These are phyloP conservation scores for Fusarium burgessii DNA, from an alignment of 2,329 filamentous ascomycete species.

Conservation along the genomic window DNA sequence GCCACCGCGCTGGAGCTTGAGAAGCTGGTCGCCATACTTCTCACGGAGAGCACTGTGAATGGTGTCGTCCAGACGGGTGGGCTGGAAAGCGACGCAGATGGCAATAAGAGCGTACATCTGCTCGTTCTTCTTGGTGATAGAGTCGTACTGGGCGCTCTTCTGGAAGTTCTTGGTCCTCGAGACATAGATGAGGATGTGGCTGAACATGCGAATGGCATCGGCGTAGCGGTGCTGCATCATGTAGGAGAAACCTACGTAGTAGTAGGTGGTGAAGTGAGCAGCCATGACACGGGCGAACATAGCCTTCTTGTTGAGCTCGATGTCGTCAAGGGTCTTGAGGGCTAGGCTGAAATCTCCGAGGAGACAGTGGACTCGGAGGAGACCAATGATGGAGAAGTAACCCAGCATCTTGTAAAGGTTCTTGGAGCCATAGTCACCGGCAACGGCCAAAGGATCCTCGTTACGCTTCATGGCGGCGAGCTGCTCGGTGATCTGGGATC, in stretches of 20 bases:
- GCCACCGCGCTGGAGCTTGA: slow-evolving; percentile 94
- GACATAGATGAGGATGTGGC: slow-evolving; percentile 99
- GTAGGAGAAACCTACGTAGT: slow-evolving; percentile 99
- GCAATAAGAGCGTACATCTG: slow-evolving; percentile 99
- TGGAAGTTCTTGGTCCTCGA: slow-evolving; percentile 99
- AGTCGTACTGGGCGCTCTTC: slow-evolving; percentile 98
- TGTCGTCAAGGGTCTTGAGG: slow-evolving; percentile 98
- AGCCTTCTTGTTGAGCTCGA: slow-evolving; percentile 99
- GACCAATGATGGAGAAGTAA: slow-evolving; percentile 98
- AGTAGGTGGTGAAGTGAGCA: slow-evolving; percentile 99
- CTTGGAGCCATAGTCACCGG: slow-evolving; percentile 94
- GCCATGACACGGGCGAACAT: slow-evolving; percentile 99
- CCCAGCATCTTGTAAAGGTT: slow-evolving; percentile 98
- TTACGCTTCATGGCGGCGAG: slow-evolving; percentile 93
- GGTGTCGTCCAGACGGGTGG: slow-evolving; percentile 96
- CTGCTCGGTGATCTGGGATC: slow-evolving; percentile 98
- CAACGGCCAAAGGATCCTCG: slow-evolving; percentile 88
- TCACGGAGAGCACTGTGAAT: slow-evolving; percentile 98
- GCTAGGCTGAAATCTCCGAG: slow-evolving; percentile 98
- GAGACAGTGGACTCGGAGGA: slow-evolving; percentile 94
- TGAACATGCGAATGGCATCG: slow-evolving; percentile 99
- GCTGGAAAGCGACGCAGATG: slow-evolving; percentile 98
- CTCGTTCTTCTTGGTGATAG: slow-evolving; percentile 99
- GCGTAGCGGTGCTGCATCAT: slow-evolving; percentile 99
- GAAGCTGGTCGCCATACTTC: slow-evolving; percentile 99